A percentile compares a stretch with the other conserved stretches of the same genome.
phyloP scores from a whole-genome alignment of 257 asterid species.

The Solanum sitiens region DNA sequence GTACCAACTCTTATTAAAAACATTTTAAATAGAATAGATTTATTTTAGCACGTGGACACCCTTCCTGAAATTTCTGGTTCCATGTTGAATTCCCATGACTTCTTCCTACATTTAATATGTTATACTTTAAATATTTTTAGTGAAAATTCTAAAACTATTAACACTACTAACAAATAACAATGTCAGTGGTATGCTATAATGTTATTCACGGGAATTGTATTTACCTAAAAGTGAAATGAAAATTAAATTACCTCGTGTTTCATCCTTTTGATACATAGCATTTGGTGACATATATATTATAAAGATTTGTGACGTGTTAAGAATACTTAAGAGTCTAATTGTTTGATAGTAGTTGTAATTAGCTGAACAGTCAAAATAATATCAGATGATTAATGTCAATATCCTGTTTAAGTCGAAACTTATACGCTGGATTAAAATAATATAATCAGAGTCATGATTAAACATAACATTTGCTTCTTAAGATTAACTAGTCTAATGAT shows the following conservation, averaged over 20 bases:
- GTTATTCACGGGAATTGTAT: too few species aligned
- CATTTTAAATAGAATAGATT: too few species aligned
- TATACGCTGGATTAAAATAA: neutral
- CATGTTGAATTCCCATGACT: too few species aligned
- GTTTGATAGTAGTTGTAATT: neutral
- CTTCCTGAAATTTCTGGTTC: accelerated
- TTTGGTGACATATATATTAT: neutral
- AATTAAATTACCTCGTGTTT: neutral
- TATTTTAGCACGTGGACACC: neutral
- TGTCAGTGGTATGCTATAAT: neutral
- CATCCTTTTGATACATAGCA: neutral
- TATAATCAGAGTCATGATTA: too few species aligned
- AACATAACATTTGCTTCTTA: neutral
- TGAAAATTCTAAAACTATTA: too few species aligned
- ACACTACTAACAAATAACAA: too few species aligned
- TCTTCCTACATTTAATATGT: too few species aligned
- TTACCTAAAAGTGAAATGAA: neutral
- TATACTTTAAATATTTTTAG: too few species aligned
- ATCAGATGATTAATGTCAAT: neutral
- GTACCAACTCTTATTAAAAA: too few species aligned
- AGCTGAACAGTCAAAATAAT: neutral
- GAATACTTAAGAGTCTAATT: neutral
- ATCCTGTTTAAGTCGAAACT: neutral
- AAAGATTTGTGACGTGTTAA: neutral
- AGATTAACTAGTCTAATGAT: neutral